Evolutionary conservation across 2,329 filamentous ascomycete species (phyloP), one percentile per base, ranked within the genome.

Genomic region (Colletotrichum tropicale): DNA sequence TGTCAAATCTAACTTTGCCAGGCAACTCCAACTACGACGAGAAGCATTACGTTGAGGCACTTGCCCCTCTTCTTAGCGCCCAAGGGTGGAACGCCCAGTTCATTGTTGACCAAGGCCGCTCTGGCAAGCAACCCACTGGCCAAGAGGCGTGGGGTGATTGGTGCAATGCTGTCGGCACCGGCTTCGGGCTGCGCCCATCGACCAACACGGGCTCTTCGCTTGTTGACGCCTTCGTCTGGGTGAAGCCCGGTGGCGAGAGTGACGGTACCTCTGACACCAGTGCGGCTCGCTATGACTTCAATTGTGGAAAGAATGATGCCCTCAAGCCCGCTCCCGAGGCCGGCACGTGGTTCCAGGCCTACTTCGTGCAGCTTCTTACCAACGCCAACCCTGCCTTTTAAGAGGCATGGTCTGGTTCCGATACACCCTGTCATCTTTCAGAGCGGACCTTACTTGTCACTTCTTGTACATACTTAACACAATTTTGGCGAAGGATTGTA

Each of bases 291-390:
- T 92, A 90, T 81, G 90, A 92, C 83, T 78, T 74, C 66, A 85
- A 89, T 83, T 93, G 91, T 77, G 91, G 91, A 36, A 83, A 86
- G n/a, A 77, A 83, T 5, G 88, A 89, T 79, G 84, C 92, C 6
- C 85, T 94, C 58, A 83, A 91, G 83, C 93, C 93, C 3, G 92
- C 93, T 2, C 93, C 93, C 28, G 92, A 95, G 84, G 93, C 93
- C 16, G 93, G 93, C 58, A 86, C 87, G 10, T 95, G 93, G 93
- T 93, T 93, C 84, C 84, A 91, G 82, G 88, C 87, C 21, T 92
- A 91, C 84, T 91, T 91, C 76, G 89, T 87, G 82, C 88, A 90
- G 82, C 85, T 92, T 2, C 86, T 91, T 72, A 86, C 83, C 66
- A 91, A 91, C 78, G 89, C 90, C 70, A 89, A 90, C 81, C 90